Evolutionary conservation across 2,329 filamentous ascomycete genomes (phyloP).

Genomic region (Cylindrodendrum hubeiense): DNA sequence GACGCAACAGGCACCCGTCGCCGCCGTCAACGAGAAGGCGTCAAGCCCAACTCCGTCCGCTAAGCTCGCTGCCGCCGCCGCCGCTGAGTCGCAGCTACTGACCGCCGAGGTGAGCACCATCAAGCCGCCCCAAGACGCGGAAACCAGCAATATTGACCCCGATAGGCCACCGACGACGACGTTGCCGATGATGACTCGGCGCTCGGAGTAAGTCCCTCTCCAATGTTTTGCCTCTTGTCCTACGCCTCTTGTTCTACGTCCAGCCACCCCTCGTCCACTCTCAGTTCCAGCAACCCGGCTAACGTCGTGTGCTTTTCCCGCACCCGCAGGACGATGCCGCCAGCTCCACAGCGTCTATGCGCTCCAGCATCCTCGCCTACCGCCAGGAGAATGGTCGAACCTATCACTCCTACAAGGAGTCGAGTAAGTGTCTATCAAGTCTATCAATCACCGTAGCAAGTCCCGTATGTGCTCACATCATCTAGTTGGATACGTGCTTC

Average conservation of each 20-base stretch:
- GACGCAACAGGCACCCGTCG: not conserved
- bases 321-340: conserved; percentile 39
- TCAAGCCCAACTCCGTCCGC: not conserved
- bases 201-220: conserved; percentile 35
- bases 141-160: not conserved
- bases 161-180: not conserved
- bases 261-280: not conserved
- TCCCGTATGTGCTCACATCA: not conserved
- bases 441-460: rapidly evolving
- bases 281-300: not conserved
- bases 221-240: not conserved
- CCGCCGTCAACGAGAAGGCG: not conserved
- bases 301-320: conserved; percentile 7
- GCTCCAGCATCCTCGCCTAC: conserved; percentile 52
- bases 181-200: conserved; percentile 40
- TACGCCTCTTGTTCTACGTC: too few relatives aligned
- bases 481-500: conserved; percentile 45
- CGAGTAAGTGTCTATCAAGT: conserved; percentile 31
- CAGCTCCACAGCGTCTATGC: conserved; percentile 48
- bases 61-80: conserved; percentile 12
- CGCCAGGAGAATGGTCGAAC: conserved; percentile 54
- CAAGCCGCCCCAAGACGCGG: too few relatives aligned
- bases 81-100: conserved; percentile 18
- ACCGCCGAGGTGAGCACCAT: conserved; percentile 32
- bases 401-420: conserved; percentile 50